These are phyloP conservation scores for Ophiocytium majus DNA, from an alignment of 352 stramenopile species.

Conservation along the genomic window DNA sequence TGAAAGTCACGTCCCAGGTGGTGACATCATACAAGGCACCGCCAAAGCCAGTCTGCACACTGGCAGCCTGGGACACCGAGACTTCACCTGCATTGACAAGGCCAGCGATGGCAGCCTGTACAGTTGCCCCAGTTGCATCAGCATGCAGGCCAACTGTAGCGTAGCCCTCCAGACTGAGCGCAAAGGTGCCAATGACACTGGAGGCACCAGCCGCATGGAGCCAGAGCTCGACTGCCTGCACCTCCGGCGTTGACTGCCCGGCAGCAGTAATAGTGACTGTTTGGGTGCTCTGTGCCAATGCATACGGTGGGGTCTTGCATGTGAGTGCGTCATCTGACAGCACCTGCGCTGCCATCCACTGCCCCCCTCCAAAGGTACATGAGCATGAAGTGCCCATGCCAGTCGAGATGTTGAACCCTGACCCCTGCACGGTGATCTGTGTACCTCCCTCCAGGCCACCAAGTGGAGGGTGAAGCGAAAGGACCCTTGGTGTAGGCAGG, in stretches of 20 bases:
- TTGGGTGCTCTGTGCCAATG: slow-evolving; percentile 13
- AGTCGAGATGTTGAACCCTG: slow-evolving; percentile 34
- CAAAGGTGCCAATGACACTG: slow-evolving; percentile 9
- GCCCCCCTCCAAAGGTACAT: slow-evolving; percentile 33
- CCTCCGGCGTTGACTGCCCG: slow-evolving; percentile 27
- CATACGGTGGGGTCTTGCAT: slow-evolving; percentile 35
- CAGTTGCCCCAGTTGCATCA: background rate
- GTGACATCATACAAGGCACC: slow-evolving; percentile 1
- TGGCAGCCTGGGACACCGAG: background rate
- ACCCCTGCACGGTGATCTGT: slow-evolving; percentile 41
- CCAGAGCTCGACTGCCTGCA: slow-evolving; percentile 57
- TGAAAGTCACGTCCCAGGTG: slow-evolving; percentile 3
- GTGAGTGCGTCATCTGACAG: slow-evolving; percentile 26
- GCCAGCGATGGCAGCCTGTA: background rate
- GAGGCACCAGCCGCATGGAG: slow-evolving; percentile 24
- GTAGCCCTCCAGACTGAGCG: slow-evolving; percentile 21
- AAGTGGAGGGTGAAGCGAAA: slow-evolving; percentile 23
- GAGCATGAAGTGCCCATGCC: slow-evolving; percentile 25
- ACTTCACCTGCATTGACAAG: background rate
- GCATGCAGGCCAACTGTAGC: background rate
- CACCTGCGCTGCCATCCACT: slow-evolving; percentile 18
- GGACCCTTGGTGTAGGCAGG: slow-evolving; percentile 32
- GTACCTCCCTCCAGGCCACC: slow-evolving; percentile 51
- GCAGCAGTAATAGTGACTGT: slow-evolving; percentile 35
- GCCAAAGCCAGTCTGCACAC: background rate